Conservation (phyloP, 208 protist species). For the Crithidia thermophila region DNA sequence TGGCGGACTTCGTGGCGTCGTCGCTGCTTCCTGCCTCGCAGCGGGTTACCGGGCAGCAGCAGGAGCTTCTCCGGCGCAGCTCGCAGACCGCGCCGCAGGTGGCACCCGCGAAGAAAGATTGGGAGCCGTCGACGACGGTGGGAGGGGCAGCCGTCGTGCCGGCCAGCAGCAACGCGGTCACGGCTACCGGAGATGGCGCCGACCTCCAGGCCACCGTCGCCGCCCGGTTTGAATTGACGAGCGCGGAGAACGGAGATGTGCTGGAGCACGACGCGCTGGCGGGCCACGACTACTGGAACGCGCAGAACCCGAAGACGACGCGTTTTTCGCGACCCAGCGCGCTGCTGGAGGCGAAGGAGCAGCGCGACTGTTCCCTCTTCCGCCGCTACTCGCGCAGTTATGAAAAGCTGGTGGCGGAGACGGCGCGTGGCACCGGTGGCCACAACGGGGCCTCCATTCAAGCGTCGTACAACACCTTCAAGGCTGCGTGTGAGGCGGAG, state of each 20-base stretch:
- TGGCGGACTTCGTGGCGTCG: slow-evolving; percentile 17
- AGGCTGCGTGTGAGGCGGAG: slow-evolving; percentile 23
- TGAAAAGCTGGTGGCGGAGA: slow-evolving; percentile 30
- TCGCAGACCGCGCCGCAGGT: not conserved
- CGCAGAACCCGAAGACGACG: slow-evolving; percentile 12
- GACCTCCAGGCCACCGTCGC: not conserved
- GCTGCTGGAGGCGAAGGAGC: slow-evolving; percentile 46
- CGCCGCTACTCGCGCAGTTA: slow-evolving; percentile 51
- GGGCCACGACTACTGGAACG: slow-evolving; percentile 38
- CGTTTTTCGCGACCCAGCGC: slow-evolving; percentile 36
- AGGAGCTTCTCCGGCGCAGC: not conserved
- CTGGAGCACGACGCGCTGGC: slow-evolving; percentile 37
- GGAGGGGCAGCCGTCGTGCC: not conserved
- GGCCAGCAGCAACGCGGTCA: not conserved
- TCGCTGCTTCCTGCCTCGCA: slow-evolving; percentile 13
- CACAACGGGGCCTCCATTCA: slow-evolving; percentile 25
- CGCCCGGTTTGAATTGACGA: slow-evolving; percentile 42
- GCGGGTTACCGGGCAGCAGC: not conserved
- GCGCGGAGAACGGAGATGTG: slow-evolving; percentile 52
- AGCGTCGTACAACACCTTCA: slow-evolving; percentile 18
- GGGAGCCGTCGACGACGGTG: not conserved
- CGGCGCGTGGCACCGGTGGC: slow-evolving; percentile 22
- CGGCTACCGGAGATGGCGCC: not conserved
- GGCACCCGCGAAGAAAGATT: not conserved
- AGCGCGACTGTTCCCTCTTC: slow-evolving; percentile 36